Evolutionary conservation across 1,139 yeast species (phyloP).

Genomic region (Yamadazyma triangularis): DNA sequence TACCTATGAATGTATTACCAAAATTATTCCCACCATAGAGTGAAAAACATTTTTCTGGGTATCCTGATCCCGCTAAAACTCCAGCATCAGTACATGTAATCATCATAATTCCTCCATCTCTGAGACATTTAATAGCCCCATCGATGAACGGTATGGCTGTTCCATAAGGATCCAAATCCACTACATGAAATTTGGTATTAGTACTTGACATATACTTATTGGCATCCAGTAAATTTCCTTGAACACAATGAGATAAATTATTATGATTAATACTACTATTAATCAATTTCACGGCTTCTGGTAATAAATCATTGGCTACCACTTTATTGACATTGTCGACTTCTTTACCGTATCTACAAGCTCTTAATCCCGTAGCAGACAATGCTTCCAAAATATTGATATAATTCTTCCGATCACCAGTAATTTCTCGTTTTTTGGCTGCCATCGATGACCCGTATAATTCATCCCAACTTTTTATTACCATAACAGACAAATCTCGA

Average conservation of each 20-base stretch:
- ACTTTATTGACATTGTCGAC: constrained; percentile 67
- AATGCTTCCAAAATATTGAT: constrained; percentile 81
- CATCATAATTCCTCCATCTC: constrained; percentile 76
- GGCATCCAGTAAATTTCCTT: constrained; percentile 82
- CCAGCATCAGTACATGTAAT: constrained; percentile 97
- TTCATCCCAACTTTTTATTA: constrained; percentile 82
- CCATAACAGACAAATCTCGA: constrained; percentile 81
- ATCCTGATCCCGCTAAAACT: constrained; percentile 91
- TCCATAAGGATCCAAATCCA: constrained; percentile 96
- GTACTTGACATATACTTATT: constrained; percentile 68
- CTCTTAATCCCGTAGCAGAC: constrained; percentile 92
- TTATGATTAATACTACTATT: constrained; percentile 67
- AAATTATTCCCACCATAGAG: constrained; percentile 70
- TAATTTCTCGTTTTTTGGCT: constrained; percentile 2
- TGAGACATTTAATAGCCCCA: constrained; percentile 76
- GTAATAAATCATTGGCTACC: constrained; percentile 84
- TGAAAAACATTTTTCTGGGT: constrained; percentile 95
- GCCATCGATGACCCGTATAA: constrained; percentile 23
- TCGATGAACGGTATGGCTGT: constrained; percentile 95
- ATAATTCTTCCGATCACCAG: constrained; percentile 15
- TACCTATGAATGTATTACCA: constrained; percentile 73
- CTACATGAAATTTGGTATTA: constrained; percentile 61
- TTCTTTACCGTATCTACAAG: constrained; percentile 89
- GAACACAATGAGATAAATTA: constrained; percentile 47
- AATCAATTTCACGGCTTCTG: constrained; percentile 84